Conservation (phyloP, 257 asterid genomes). For the Fraxinus cuspidata region DNA sequence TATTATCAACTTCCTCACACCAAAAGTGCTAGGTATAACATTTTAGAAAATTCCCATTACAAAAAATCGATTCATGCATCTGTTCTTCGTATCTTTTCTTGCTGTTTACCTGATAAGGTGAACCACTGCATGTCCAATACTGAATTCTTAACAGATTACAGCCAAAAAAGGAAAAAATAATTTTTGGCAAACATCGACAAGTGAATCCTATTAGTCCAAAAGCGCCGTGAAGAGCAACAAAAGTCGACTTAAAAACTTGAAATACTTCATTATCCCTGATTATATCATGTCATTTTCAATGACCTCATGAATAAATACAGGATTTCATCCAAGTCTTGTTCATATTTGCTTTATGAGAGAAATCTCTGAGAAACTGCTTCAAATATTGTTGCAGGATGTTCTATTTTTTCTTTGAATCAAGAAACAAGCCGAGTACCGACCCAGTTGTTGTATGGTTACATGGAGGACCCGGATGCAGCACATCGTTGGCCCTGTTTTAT, state of each 20-base stretch:
- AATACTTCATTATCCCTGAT: too few species aligned
- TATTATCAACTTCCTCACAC: slow-evolving; percentile 56
- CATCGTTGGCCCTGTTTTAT: slow-evolving; percentile 73
- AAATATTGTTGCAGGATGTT: slow-evolving; percentile 62
- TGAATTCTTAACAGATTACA: neutral
- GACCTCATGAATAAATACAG: neutral
- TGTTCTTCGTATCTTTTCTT: neutral
- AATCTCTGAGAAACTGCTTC: neutral
- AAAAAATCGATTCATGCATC: neutral
- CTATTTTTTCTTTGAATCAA: slow-evolving; percentile 75
- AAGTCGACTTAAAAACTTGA: too few species aligned
- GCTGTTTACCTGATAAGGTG: neutral
- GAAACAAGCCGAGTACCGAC: slow-evolving; percentile 40
- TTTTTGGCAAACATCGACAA: neutral
- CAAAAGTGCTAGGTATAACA: slow-evolving; percentile 54
- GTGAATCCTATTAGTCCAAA: neutral
- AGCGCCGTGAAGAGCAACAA: too few species aligned
- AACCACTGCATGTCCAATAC: neutral
- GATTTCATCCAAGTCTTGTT: neutral
- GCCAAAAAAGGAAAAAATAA: neutral
- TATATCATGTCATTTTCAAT: too few species aligned
- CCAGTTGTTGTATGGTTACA: slow-evolving; percentile 80
- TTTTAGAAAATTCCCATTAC: neutral
- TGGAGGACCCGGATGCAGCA: slow-evolving; percentile 91
- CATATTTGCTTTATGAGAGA: neutral